A percentile compares a stretch with the other conserved stretches of the same genome.
Evolutionary conservation across 78 protist species (phyloP).

Genomic region (Speleostelium caveatum): DNA sequence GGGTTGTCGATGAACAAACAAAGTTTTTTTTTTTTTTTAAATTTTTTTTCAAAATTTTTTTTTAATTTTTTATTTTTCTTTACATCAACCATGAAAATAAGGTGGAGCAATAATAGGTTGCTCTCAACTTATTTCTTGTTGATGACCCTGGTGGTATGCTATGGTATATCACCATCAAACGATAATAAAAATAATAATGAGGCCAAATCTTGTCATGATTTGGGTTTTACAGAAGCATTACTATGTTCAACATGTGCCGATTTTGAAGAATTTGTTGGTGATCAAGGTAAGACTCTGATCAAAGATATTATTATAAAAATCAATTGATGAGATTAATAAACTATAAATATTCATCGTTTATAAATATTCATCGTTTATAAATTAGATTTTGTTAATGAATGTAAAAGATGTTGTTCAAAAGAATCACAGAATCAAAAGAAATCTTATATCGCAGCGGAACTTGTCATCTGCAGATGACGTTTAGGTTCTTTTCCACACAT

Average conservation of each 20-base stretch:
- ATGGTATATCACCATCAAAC: neutral
- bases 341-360: neutral
- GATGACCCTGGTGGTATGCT: neutral
- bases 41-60: no score
- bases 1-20: no score
- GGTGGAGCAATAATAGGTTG: no score
- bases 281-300: slow-evolving; percentile 4
- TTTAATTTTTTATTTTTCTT: no score
- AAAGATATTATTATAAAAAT: neutral
- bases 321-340: neutral
- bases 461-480: slow-evolving; percentile 46
- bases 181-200: no score
- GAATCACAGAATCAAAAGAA: slow-evolving; percentile 39
- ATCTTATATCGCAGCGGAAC: slow-evolving; percentile 2
- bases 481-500: slow-evolving; percentile 53
- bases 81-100: no score
- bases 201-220: slow-evolving; percentile 40
- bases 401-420: slow-evolving; percentile 60
- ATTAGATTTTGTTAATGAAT: slow-evolving; percentile 16
- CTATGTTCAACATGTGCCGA: slow-evolving; percentile 65
- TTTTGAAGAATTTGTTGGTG: slow-evolving; percentile 64
- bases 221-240: slow-evolving; percentile 65
- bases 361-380: no score
- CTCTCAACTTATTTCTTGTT: neutral
- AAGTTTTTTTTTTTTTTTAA: no score